These are phyloP conservation scores for Coemansia sp. DNA, from an alignment of 192 early-diverging fungal species.

Conservation along the genomic window DNA sequence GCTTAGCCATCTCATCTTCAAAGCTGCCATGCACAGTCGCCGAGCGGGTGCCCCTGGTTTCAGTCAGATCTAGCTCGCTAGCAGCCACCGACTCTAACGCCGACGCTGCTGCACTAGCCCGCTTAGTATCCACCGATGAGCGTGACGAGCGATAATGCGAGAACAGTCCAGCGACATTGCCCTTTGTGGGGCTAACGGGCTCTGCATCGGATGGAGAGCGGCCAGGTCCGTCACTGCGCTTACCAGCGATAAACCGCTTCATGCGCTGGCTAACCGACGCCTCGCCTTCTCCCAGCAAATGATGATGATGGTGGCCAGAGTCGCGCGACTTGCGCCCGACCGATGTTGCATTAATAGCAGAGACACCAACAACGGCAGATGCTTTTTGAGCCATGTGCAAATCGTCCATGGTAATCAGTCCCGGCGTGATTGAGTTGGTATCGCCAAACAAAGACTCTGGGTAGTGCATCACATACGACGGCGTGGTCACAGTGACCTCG, in stretches of 20 bases:
- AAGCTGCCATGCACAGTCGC: conserved; percentile 20
- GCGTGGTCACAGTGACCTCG: conserved; percentile 23
- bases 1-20: conserved; percentile 15
- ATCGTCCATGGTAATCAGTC: conserved; percentile 45
- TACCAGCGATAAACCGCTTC: conserved; percentile 48
- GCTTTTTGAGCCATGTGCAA: conserved; percentile 51
- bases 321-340: conserved; percentile 37
- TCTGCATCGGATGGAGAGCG: conserved; percentile 13
- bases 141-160: conserved; percentile 40
- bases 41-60: conserved; percentile 27
- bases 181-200: conserved; percentile 18
- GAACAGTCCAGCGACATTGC: neutral
- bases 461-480: conserved; percentile 53
- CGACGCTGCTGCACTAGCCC: conserved; percentile 30
- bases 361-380: conserved; percentile 44
- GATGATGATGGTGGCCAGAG: conserved; percentile 23
- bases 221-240: conserved; percentile 21
- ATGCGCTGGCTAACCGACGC: conserved; percentile 39
- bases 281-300: conserved; percentile 20
- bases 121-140: conserved; percentile 36
- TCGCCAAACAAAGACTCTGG: conserved; percentile 50
- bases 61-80: conserved; percentile 25
- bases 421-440: conserved; percentile 31
- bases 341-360: conserved; percentile 40
- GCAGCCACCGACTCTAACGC: conserved; percentile 26